Percentiles rank a stretch among this genome's conserved stretches.
Evolutionary conservation across 768 basidiomycete genomes (phyloP).

Genomic region (Filobasidium floriforme): DNA sequence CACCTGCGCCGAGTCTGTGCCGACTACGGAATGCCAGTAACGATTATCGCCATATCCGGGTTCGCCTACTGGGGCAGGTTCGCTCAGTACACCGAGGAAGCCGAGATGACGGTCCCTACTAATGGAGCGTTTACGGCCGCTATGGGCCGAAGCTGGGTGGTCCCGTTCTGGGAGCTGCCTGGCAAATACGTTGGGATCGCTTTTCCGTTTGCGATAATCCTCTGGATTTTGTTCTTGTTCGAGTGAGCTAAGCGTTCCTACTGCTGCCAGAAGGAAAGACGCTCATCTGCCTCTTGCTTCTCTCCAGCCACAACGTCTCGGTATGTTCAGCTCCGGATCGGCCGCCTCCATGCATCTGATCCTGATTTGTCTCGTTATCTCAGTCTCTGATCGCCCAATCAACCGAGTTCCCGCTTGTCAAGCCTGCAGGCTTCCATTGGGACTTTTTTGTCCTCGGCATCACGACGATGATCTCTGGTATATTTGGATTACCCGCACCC

Average conservation of each 20-base stretch:
- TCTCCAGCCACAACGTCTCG: slow-evolving; percentile 64
- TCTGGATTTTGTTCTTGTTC: slow-evolving; percentile 91
- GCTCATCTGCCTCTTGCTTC: neutral
- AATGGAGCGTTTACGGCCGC: slow-evolving; percentile 64
- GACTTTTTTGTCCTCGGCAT: slow-evolving; percentile 88
- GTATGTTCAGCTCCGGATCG: slow-evolving; percentile 51
- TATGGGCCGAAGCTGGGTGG: slow-evolving; percentile 67
- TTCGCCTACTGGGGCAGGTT: slow-evolving; percentile 84
- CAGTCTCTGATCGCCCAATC: slow-evolving; percentile 89
- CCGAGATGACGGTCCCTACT: slow-evolving; percentile 57
- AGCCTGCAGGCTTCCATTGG: slow-evolving; percentile 60
- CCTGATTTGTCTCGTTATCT: too few species aligned
- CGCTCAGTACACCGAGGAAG: slow-evolving; percentile 48
- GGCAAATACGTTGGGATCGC: slow-evolving; percentile 84
- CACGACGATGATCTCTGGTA: slow-evolving; percentile 77
- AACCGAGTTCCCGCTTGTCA: slow-evolving; percentile 76
- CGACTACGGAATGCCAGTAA: slow-evolving; percentile 87
- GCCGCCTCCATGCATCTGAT: too few species aligned
- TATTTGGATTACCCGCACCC: slow-evolving; percentile 47
- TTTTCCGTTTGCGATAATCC: too few species aligned
- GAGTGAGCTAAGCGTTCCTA: slow-evolving; percentile 46
- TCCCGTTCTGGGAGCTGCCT: slow-evolving; percentile 78
- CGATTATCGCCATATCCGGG: slow-evolving; percentile 64
- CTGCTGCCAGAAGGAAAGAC: neutral
- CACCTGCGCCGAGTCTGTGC: slow-evolving; percentile 66